These are phyloP conservation scores for Torulaspora delbrueckii DNA, from an alignment of 805 yeast species.

Conservation along the genomic window DNA sequence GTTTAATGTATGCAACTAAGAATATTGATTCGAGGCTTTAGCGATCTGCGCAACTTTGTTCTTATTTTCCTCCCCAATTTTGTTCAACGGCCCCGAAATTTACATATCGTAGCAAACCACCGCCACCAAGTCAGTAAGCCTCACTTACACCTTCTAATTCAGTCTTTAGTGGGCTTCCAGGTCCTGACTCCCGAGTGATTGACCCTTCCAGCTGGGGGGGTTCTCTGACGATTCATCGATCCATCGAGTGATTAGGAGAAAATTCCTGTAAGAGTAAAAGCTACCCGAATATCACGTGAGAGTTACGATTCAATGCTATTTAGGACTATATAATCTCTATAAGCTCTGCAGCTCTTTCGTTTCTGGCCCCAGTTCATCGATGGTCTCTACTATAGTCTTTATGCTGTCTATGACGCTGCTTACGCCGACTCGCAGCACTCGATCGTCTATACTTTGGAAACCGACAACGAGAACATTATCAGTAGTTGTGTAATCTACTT, in stretches of 20 bases:
- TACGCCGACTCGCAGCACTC: slow-evolving; percentile 78
- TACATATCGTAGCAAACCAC: neutral
- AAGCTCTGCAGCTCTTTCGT: neutral
- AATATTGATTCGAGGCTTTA: neutral
- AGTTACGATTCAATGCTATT: neutral
- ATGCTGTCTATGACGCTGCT: slow-evolving; percentile 74
- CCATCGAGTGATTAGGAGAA: slow-evolving; percentile 2
- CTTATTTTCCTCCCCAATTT: neutral
- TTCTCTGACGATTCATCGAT: neutral
- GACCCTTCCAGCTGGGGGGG: neutral
- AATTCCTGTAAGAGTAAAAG: neutral
- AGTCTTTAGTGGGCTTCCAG: neutral
- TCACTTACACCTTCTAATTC: neutral
- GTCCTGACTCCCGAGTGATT: neutral
- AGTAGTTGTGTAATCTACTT: slow-evolving; percentile 40
- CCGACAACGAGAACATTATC: slow-evolving; percentile 40
- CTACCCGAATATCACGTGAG: neutral
- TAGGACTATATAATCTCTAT: neutral
- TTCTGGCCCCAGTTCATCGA: slow-evolving; percentile 47
- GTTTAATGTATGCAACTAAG: neutral
- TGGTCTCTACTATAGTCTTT: slow-evolving; percentile 71
- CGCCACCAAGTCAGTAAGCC: neutral
- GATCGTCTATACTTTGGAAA: slow-evolving; percentile 61
- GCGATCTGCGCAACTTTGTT: neutral
- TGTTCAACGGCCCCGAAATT: neutral